phyloP scores from a whole-genome alignment of 352 stramenopile genomes.

The Aphanomyces stellatus region DNA sequence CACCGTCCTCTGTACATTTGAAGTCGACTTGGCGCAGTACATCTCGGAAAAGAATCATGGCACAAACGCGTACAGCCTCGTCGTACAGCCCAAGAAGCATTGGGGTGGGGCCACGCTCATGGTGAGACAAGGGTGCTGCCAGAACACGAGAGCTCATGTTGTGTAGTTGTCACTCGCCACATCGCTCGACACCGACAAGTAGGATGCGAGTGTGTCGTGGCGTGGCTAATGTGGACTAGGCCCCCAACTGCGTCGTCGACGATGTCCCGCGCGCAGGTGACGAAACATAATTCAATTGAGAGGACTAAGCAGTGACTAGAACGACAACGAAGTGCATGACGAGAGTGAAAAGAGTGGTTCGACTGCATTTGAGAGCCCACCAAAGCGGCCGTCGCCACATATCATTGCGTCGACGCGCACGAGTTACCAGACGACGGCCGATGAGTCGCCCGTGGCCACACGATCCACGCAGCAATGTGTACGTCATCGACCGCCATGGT shows the following conservation, averaged over 20 bases:
- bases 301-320: not conserved
- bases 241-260: not conserved
- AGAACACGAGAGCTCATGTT: too few species aligned
- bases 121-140: too few species aligned
- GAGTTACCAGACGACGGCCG: not conserved
- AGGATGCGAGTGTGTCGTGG: not conserved
- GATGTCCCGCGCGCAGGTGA: not conserved
- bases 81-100: constrained; percentile 8
- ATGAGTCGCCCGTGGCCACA: not conserved
- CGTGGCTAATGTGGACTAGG: not conserved
- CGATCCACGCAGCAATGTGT: not conserved
- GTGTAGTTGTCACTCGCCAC: constrained; percentile 1
- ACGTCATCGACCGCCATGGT: not conserved
- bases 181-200: not conserved
- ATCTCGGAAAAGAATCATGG: constrained; percentile 8
- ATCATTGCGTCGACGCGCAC: not conserved
- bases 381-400: not conserved
- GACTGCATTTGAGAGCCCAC: not conserved
- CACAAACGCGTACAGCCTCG: not conserved
- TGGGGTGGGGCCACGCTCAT: constrained; percentile 9
- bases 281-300: not conserved
- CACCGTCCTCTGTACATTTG: not conserved
- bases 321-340: not conserved
- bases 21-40: constrained; percentile 10
- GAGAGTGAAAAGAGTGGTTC: not conserved